Evolutionary conservation across 1,139 yeast genomes (phyloP).

Genomic region (Schizosaccharomyces versatilis): DNA sequence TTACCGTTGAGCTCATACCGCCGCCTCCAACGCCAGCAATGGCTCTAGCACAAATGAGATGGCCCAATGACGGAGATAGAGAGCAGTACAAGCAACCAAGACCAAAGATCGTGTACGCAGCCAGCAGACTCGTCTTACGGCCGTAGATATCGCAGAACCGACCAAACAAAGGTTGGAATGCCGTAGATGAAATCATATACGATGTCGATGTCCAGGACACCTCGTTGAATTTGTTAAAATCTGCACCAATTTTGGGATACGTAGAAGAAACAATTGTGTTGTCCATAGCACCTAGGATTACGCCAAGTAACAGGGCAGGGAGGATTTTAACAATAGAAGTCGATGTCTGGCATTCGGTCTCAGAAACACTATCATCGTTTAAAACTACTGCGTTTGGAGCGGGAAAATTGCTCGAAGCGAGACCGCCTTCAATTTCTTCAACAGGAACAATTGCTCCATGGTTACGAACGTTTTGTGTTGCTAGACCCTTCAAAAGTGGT

Average conservation of each 20-base stretch:
- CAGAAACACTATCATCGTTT: background rate
- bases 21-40: slow-evolving; percentile 34
- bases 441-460: too few species aligned
- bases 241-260: slow-evolving; percentile 39
- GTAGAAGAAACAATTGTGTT: slow-evolving; percentile 45
- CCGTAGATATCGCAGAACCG: slow-evolving; percentile 33
- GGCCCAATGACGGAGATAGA: slow-evolving; percentile 22
- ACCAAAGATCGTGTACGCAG: slow-evolving; percentile 28
- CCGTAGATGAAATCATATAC: slow-evolving; percentile 36
- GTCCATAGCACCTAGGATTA: slow-evolving; percentile 38
- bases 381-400: background rate
- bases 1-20: slow-evolving; percentile 27
- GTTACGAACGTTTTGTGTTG: too few species aligned
- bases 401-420: background rate
- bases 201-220: slow-evolving; percentile 42
- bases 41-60: slow-evolving; percentile 27
- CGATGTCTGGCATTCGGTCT: background rate
- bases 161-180: slow-evolving; percentile 49
- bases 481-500: too few species aligned
- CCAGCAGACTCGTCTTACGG: slow-evolving; percentile 24
- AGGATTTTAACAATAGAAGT: background rate
- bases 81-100: slow-evolving; percentile 19
- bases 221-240: slow-evolving; percentile 31
- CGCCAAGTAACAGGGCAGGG: slow-evolving; percentile 26
- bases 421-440: too few species aligned